These are phyloP conservation scores for Gossypium schwendimanii DNA, from an alignment of 441 rosid genomes.

Conservation along the genomic window DNA sequence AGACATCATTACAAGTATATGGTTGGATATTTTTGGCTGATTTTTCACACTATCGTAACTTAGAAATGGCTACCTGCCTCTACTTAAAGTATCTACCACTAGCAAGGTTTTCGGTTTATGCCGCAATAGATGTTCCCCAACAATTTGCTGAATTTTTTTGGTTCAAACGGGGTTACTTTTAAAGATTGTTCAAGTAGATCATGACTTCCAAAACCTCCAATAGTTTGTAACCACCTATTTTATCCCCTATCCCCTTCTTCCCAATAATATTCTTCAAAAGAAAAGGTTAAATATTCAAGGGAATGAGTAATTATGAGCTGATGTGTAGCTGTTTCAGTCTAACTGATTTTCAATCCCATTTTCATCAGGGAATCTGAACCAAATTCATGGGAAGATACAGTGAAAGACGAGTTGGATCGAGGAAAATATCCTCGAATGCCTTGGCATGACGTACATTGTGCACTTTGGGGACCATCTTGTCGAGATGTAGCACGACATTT, in stretches of 20 bases:
- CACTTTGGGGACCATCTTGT: slow-evolving; percentile 98
- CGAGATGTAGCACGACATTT: slow-evolving; percentile 95
- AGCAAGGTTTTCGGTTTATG: slow-evolving; percentile 2
- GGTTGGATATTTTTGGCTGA: background rate
- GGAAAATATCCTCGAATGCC: slow-evolving; percentile 93
- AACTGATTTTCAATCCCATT: slow-evolving; percentile 4
- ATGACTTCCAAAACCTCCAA: background rate
- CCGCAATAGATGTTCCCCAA: background rate
- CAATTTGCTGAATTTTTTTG: background rate
- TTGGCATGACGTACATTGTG: slow-evolving; percentile 99
- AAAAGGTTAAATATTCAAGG: background rate
- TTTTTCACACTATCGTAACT: background rate
- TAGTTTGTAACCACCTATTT: background rate
- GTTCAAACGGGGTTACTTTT: background rate
- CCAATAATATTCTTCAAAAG: background rate
- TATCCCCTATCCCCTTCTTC: background rate
- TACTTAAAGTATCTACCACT: slow-evolving; percentile 4
- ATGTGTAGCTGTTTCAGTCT: slow-evolving; percentile 7
- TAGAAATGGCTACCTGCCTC: slow-evolving; percentile 1
- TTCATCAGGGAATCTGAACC: slow-evolving; percentile 92
- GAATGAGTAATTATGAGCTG: background rate
- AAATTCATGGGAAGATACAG: slow-evolving; percentile 96
- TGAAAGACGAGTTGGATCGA: slow-evolving; percentile 94
- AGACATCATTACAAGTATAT: background rate
- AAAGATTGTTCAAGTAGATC: background rate